Percentiles rank a stretch among this genome's conserved stretches.
These are phyloP conservation scores for Clohesyomyces aquaticus DNA, from an alignment of 495 filamentous ascomycete species.

Conservation along the genomic window DNA sequence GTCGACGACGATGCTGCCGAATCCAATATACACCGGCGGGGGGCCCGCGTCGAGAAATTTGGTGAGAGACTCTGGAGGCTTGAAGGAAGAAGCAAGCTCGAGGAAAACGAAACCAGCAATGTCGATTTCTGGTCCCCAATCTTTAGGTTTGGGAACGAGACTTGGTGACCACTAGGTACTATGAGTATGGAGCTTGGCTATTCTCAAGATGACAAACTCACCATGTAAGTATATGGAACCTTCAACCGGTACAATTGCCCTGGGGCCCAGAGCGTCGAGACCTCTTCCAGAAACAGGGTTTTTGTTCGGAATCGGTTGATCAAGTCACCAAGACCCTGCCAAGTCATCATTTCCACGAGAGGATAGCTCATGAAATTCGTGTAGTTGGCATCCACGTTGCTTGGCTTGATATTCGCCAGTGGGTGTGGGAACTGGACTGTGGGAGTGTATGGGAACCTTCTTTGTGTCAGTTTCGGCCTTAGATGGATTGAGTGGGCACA, in stretches of 20 bases:
- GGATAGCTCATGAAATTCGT: slow-evolving; percentile 77
- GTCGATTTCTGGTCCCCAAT: slow-evolving; percentile 50
- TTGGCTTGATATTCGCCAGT: slow-evolving; percentile 49
- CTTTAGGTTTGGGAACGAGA: slow-evolving; percentile 48
- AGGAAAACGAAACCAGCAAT: slow-evolving; percentile 50
- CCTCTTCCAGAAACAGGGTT: slow-evolving; percentile 43
- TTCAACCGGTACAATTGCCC: slow-evolving; percentile 47
- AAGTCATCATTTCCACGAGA: slow-evolving; percentile 57
- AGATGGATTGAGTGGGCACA: not conserved
- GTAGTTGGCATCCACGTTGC: slow-evolving; percentile 53
- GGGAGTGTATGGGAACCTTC: slow-evolving; percentile 47
- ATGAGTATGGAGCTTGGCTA: not conserved
- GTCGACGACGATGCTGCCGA: slow-evolving; percentile 50
- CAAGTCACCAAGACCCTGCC: slow-evolving; percentile 49
- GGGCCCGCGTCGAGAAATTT: slow-evolving; percentile 47
- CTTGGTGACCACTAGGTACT: slow-evolving; percentile 43
- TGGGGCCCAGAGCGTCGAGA: slow-evolving; percentile 48
- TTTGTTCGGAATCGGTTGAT: slow-evolving; percentile 46
- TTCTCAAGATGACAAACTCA: slow-evolving; percentile 1
- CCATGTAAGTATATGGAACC: slow-evolving; percentile 49
- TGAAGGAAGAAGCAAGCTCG: slow-evolving; percentile 45
- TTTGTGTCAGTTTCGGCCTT: slow-evolving; percentile 8
- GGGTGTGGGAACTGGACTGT: slow-evolving; percentile 49
- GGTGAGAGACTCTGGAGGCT: slow-evolving; percentile 43
- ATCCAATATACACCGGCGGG: slow-evolving; percentile 49